Evolutionary conservation across 306 rosid species (phyloP), one percentile per base, ranked within the genome.

Genomic region (Rosa persica): DNA sequence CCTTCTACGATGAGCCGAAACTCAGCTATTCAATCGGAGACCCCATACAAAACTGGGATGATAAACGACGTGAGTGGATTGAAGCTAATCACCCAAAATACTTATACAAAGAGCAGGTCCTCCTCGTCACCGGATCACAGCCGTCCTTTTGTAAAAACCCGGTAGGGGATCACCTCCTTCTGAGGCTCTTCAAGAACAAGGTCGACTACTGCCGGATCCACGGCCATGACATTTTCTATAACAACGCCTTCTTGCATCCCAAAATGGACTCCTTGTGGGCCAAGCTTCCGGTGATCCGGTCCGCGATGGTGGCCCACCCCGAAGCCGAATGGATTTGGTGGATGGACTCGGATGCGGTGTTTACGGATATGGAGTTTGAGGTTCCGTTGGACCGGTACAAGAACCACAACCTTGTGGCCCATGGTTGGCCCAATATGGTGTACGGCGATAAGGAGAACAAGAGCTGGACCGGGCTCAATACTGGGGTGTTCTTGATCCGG

Each of bases 291-390:
- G 48, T 75, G 0, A 42, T 87, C 3, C 87, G 82, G 20, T 81
- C 87, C 12, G 52, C 84, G 2, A 84, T 81, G 89, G 5, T 88
- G 54, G 89, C 88, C 78, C 91, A 87, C 23, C 89, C 89, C 0
- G 91, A 85, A 1, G 75, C 30, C 0, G 86, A 90, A 52, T 90
- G 89, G 90, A 81, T 84, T 49, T 88, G 86, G 86, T 90, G 93
- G 89, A 49, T 89, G 25, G 93, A 89, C 47, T 73, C 79, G 0
- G 89, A 89, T 13, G 86, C 89, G 0, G n/a, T 73, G 17, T 80
- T 84, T 71, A 89, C 82, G 3, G 86, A 85, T 76, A 86, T 86
- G 84, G 89, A 83, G 66, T 89, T 68, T 48, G 71, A 67, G 83
- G 51, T 83, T 43, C 86, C 86, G 0, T 16, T 84, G 72, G 73